Base-by-base conservation (phyloP, 1,284 basidiomycete genomes). In the Cerrena zonata region DNA sequence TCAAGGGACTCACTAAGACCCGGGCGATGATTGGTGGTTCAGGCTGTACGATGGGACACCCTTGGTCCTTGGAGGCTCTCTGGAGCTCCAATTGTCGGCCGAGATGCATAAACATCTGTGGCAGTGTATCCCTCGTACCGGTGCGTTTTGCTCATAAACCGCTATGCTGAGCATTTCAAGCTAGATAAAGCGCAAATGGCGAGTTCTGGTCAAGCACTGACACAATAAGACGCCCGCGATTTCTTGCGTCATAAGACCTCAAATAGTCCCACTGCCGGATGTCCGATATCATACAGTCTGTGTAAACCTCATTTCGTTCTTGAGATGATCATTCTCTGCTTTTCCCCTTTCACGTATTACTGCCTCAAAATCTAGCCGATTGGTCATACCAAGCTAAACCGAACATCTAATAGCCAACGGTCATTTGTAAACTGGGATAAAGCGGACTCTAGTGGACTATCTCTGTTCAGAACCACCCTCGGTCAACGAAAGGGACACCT, bases 121-220 rank as follows among this genome's bases (percentile, higher is more conserved):
- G 23, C 41, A 24, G 18, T 15, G 41, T 42, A 10, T 22, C 41
- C 41, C 24, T 13, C 5, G 15, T 22, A 22, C 22, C 22, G 11
- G 41, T 13, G 5, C 22, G 22, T 22, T 13, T 23, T 42, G 3
- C 19, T 23, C 21, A 15, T 15, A 34, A 7, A 7, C 30, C 15
- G 30, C 15, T 15, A 34, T 22, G n/a, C 19, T 22, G 18, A 19
- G 22, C 13, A n/a, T 3, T 42, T 15, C 39, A 40, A 19, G 13
- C 41, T 19, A 3, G 19, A 22, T 13, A 3, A 13, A 10, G n/a
- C 41, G 11, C 41, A 42, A 42, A 42, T 42, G 41, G 41, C 41
- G 41, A 42, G 41, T 23, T 42, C 41, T 22, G 41, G 41, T 42
- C 23, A 42, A 22, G 41, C 23, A 22, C 41, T 42, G 19, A 22